phyloP scores from a whole-genome alignment of 2,329 filamentous ascomycete species.

The Trichoderma cornu-damae region DNA sequence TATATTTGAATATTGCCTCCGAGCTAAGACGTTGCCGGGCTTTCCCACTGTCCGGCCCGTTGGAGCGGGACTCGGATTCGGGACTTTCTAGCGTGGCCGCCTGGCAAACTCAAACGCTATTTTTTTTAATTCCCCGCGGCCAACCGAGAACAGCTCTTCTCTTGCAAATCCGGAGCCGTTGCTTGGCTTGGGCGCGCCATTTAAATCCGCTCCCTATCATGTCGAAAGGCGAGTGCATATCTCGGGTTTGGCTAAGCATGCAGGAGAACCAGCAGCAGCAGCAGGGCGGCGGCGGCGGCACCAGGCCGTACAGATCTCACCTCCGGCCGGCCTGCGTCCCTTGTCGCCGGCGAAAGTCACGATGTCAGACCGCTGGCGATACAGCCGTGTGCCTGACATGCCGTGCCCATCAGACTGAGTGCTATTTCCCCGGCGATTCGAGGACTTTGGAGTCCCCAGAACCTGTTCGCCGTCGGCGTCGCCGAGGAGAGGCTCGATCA shows the following conservation, averaged over 20 bases:
- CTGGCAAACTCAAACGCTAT: neutral
- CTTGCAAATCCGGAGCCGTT: neutral
- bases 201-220: neutral
- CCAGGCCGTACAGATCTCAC: slow-evolving; percentile 58
- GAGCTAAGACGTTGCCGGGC: slow-evolving; percentile 1
- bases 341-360: slow-evolving; percentile 56
- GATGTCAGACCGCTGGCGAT: slow-evolving; percentile 53
- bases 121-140: slow-evolving; percentile 7
- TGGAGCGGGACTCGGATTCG: neutral
- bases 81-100: slow-evolving; percentile 3
- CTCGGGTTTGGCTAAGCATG: neutral
- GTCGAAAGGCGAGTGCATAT: neutral
- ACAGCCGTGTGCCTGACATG: slow-evolving; percentile 53
- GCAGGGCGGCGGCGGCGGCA: slow-evolving; percentile 19
- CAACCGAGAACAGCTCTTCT: neutral
- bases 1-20: neutral
- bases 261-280: slow-evolving; percentile 16
- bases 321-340: slow-evolving; percentile 55
- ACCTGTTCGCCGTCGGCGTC: slow-evolving; percentile 19
- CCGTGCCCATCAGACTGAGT: slow-evolving; percentile 52
- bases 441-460: slow-evolving; percentile 23
- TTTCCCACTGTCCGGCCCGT: neutral
- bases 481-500: slow-evolving; percentile 16
- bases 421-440: slow-evolving; percentile 45
- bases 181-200: neutral